phyloP scores from a whole-genome alignment of 805 yeast species.

The Tetrapisispora pingtungensis region DNA sequence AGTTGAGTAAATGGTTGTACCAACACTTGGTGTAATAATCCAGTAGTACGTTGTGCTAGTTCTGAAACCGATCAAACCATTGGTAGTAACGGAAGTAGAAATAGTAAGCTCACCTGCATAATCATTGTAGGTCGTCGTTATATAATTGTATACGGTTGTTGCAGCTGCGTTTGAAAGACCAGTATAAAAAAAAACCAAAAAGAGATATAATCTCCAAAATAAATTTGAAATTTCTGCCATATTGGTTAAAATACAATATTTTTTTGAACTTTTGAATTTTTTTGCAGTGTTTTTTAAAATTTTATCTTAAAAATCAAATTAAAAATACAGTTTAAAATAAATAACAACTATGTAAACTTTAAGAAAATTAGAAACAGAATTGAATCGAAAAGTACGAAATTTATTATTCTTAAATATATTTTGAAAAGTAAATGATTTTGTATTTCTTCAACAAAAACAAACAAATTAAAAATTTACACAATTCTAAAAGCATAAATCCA shows the following conservation, averaged over 20 bases:
- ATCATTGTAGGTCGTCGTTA: not conserved
- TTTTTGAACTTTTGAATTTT: too few relatives aligned
- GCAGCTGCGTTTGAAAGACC: not conserved
- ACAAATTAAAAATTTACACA: too few relatives aligned
- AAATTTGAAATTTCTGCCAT: not conserved
- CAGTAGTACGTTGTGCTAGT: not conserved
- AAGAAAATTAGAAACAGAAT: too few relatives aligned
- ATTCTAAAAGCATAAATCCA: too few relatives aligned
- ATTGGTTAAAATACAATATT: not conserved
- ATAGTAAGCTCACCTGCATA: not conserved
- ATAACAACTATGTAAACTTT: too few relatives aligned
- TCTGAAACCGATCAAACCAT: not conserved
- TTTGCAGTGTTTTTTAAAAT: too few relatives aligned
- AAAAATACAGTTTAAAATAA: too few relatives aligned
- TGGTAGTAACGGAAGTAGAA: not conserved
- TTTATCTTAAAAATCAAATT: too few relatives aligned
- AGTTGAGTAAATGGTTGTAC: not conserved
- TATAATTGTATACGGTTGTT: not conserved
- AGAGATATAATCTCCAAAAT: not conserved
- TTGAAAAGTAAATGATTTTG: too few relatives aligned
- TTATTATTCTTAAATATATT: too few relatives aligned
- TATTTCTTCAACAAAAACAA: too few relatives aligned
- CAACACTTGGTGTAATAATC: conserved; percentile 1
- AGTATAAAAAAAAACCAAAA: not conserved
- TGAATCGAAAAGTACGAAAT: too few relatives aligned